Evolutionary conservation across 2,329 filamentous ascomycete genomes (phyloP).

Genomic region (Aspergillus brasiliensis): DNA sequence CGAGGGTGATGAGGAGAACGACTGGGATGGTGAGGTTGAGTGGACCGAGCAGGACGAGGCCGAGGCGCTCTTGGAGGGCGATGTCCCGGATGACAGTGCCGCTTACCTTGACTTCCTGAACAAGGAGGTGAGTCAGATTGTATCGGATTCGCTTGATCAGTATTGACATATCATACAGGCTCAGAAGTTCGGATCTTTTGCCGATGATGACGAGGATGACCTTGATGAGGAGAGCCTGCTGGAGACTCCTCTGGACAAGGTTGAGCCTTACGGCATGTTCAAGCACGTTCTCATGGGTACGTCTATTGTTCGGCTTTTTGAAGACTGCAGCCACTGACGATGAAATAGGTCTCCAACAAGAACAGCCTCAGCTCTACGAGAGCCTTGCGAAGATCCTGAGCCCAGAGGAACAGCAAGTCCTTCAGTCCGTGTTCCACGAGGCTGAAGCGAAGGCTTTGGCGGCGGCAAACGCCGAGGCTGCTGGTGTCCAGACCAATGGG

Average conservation of each 20-base stretch:
- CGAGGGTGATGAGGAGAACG: slow-evolving; percentile 78
- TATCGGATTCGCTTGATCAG: background rate
- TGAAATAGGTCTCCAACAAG: slow-evolving; percentile 75
- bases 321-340: slow-evolving; percentile 31
- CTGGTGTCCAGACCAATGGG: slow-evolving; percentile 38
- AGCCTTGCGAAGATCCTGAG: slow-evolving; percentile 76
- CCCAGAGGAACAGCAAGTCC: slow-evolving; percentile 76
- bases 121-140: slow-evolving; percentile 66
- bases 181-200: slow-evolving; percentile 75
- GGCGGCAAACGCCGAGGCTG: slow-evolving; percentile 39
- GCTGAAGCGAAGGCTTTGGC: slow-evolving; percentile 60
- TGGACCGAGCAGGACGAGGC: slow-evolving; percentile 66
- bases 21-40: slow-evolving; percentile 76
- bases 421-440: slow-evolving; percentile 76
- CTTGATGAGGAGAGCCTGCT: slow-evolving; percentile 90
- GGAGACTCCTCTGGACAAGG: slow-evolving; percentile 90
- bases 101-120: slow-evolving; percentile 96
- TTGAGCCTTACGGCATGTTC: slow-evolving; percentile 93
- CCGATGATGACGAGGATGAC: slow-evolving; percentile 80
- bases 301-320: slow-evolving; percentile 39
- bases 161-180: slow-evolving; percentile 55
- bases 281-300: slow-evolving; percentile 78
- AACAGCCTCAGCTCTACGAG: slow-evolving; percentile 86
- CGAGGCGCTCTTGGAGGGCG: slow-evolving; percentile 60
- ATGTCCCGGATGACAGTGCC: slow-evolving; percentile 85